phyloP scores from a whole-genome alignment of 306 rosid species.

The Oxytropis ochrocephala region DNA sequence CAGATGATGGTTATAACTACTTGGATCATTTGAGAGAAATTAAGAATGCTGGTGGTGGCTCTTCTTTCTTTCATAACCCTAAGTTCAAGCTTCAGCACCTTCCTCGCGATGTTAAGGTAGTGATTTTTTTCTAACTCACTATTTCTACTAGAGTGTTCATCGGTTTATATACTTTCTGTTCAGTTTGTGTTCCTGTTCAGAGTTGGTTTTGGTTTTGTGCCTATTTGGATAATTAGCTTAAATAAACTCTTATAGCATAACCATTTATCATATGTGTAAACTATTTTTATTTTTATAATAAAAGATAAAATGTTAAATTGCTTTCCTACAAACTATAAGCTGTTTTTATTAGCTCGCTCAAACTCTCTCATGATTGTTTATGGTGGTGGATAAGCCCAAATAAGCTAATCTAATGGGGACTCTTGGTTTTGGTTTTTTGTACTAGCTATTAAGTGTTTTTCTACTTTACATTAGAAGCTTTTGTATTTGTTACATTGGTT shows the following conservation, averaged over 20 bases:
- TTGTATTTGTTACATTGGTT: background rate
- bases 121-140: background rate
- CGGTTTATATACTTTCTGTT: no score
- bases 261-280: no score
- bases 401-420: no score
- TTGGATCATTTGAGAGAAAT: constrained; percentile 71
- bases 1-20: constrained; percentile 90
- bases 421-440: background rate
- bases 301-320: no score
- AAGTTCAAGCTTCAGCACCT: constrained; percentile 59
- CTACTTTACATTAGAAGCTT: background rate
- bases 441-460: background rate
- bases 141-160: background rate
- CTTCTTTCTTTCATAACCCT: constrained; percentile 57
- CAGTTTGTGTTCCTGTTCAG: background rate
- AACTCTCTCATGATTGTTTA: no score
- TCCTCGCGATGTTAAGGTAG: constrained; percentile 78
- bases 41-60: constrained; percentile 74
- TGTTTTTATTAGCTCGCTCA: no score
- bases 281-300: no score
- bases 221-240: no score
- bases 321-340: no score
- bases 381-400: no score
- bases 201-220: background rate
- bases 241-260: no score